Conservation (phyloP, 257 asterid genomes). For the Solanum paucissectum region DNA sequence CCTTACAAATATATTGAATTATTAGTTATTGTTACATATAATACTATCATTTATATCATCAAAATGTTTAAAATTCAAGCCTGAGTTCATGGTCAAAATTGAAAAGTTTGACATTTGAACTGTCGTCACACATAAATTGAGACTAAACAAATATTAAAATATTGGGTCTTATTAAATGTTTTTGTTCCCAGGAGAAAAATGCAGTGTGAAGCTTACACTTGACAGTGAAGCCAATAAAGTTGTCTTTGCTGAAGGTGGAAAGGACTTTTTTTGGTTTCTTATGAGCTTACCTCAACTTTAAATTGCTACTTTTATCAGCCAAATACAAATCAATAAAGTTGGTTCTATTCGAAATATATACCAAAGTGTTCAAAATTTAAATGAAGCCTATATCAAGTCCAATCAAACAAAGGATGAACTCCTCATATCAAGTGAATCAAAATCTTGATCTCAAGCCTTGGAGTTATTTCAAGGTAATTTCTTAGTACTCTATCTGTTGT, state of each 20-base stretch:
- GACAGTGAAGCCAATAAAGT: not conserved
- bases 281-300: not conserved
- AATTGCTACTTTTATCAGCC: not conserved
- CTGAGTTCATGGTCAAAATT: too few relatives aligned
- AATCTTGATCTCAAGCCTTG: not conserved
- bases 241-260: not conserved
- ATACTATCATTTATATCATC: too few relatives aligned
- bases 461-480: not conserved
- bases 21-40: too few relatives aligned
- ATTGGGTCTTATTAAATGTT: too few relatives aligned
- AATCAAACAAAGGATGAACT: not conserved
- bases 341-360: not conserved
- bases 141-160: too few relatives aligned
- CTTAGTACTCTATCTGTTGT: not conserved
- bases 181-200: not conserved
- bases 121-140: too few relatives aligned
- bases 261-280: not conserved
- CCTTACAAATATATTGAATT: too few relatives aligned
- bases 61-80: too few relatives aligned
- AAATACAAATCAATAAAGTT: not conserved
- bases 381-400: not conserved
- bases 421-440: not conserved
- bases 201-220: not conserved
- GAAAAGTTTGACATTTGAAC: too few relatives aligned
- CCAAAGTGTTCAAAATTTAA: not conserved